Percentiles rank a stretch among this genome's conserved stretches.
Evolutionary conservation across 2,329 filamentous ascomycete genomes (phyloP).

Genomic region (Fusarium sp.): DNA sequence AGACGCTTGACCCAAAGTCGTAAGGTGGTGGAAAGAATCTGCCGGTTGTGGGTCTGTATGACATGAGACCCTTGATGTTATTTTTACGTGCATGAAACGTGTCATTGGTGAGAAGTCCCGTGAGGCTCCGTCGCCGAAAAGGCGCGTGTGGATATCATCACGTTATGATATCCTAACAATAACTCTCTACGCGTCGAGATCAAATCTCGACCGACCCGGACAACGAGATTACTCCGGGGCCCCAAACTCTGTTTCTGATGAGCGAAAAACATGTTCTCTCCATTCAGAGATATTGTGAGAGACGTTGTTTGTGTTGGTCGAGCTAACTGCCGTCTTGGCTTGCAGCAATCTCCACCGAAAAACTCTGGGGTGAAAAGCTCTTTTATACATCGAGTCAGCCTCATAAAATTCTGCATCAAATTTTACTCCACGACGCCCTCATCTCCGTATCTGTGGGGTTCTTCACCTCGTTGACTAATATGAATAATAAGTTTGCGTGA

Average conservation of each 20-base stretch:
- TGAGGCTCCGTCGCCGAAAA: constrained; percentile 4
- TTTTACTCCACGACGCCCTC: background rate
- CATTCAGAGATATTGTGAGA: background rate
- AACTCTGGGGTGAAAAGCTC: background rate
- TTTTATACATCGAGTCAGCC: constrained; percentile 7
- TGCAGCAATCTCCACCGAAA: background rate
- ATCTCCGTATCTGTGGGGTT: constrained; percentile 32
- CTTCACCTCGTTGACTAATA: constrained; percentile 24
- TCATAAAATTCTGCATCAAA: background rate
- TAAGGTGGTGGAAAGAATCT: constrained; percentile 28
- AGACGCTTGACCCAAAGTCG: constrained; percentile 4
- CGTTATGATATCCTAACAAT: constrained; percentile 36
- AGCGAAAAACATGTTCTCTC: background rate
- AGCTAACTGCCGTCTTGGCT: background rate
- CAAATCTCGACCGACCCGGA: constrained; percentile 1
- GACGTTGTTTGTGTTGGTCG: background rate
- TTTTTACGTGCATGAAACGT: constrained; percentile 33
- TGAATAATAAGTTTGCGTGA: constrained; percentile 8
- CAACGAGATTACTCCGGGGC: constrained; percentile 27
- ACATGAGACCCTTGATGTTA: constrained; percentile 1
- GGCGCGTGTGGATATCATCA: constrained; percentile 23
- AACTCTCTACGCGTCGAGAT: constrained; percentile 13
- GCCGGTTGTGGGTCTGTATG: constrained; percentile 15
- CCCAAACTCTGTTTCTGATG: constrained; percentile 5
- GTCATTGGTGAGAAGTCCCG: constrained; percentile 9